Evolutionary conservation across 1,284 basidiomycete species (phyloP).

Genomic region (Dichomitus squalens): DNA sequence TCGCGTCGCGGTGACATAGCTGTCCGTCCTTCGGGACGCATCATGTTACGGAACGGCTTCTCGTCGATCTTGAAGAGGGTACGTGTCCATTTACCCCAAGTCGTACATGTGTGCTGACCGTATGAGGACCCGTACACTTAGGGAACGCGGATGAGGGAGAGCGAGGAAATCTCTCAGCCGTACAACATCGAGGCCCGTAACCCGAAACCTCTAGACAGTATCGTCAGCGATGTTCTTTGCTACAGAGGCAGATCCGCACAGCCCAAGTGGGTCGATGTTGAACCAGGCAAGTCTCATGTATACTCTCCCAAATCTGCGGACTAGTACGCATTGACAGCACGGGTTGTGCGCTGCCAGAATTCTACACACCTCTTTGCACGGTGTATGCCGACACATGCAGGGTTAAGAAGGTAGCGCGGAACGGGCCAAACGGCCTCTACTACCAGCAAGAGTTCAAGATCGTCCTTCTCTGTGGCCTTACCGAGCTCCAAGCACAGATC

Average conservation of each 20-base stretch:
- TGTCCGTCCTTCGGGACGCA: constrained; percentile 34
- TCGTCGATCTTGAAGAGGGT: constrained; percentile 38
- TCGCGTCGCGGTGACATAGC: constrained; percentile 27
- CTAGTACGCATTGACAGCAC: background rate
- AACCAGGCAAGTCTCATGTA: constrained; percentile 37
- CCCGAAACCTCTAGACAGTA: constrained; percentile 26
- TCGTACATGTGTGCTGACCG: background rate
- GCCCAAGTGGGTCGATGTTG: constrained; percentile 48
- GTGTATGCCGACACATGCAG: constrained; percentile 43
- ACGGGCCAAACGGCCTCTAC: constrained; percentile 26
- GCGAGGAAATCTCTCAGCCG: constrained; percentile 44
- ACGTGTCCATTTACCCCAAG: background rate
- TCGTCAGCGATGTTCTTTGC: constrained; percentile 39
- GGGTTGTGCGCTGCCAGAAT: constrained; percentile 34
- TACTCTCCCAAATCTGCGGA: background rate
- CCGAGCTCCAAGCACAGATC: constrained; percentile 47
- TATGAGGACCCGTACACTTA: too few species aligned
- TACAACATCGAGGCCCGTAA: constrained; percentile 39
- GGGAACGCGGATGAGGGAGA: constrained; percentile 37
- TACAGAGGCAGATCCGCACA: constrained; percentile 43
- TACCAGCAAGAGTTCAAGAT: constrained; percentile 48
- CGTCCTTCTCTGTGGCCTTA: constrained; percentile 51
- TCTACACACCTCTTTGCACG: constrained; percentile 47
- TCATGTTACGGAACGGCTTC: constrained; percentile 35
- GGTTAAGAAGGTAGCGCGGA: constrained; percentile 25